Conservation (phyloP, 352 stramenopile species). For the Pythium phragmitis region DNA sequence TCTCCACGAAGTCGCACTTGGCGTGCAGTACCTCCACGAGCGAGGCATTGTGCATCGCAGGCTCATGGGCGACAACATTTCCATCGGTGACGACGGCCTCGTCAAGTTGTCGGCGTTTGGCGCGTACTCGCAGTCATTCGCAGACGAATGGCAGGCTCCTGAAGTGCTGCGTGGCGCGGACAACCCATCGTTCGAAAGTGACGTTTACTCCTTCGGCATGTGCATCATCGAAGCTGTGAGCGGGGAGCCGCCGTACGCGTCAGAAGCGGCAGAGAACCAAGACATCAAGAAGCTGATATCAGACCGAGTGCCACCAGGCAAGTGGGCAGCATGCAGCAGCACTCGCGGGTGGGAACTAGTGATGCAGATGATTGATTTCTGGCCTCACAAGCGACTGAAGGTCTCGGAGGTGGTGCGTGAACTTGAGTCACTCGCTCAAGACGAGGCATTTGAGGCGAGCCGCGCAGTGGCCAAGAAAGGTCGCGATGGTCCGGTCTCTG, state of each 20-base stretch:
- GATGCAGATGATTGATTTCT: background rate
- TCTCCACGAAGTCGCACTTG: slow-evolving; percentile 43
- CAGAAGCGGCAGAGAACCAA: background rate
- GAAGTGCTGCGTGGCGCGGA: slow-evolving; percentile 17
- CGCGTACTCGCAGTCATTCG: background rate
- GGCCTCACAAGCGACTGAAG: background rate
- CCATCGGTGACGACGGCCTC: slow-evolving; percentile 28
- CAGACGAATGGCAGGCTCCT: slow-evolving; percentile 14
- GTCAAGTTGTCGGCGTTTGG: slow-evolving; percentile 23
- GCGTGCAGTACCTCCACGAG: slow-evolving; percentile 72
- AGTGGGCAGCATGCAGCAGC: background rate
- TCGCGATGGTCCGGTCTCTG: too few species aligned
- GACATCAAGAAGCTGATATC: background rate
- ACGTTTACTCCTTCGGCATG: slow-evolving; percentile 36
- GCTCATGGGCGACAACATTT: slow-evolving; percentile 6
- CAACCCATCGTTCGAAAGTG: background rate
- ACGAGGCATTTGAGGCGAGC: background rate
- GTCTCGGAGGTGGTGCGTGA: slow-evolving; percentile 13
- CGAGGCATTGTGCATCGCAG: slow-evolving; percentile 32
- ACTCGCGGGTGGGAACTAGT: slow-evolving; percentile 14
- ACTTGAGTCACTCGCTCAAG: background rate
- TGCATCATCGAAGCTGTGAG: slow-evolving; percentile 31
- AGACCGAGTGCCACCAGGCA: background rate
- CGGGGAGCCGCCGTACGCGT: slow-evolving; percentile 11
- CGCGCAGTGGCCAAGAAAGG: too few species aligned